Base-by-base conservation (phyloP, 73 alveolate species). In the Breviolum minutum region DNA sequence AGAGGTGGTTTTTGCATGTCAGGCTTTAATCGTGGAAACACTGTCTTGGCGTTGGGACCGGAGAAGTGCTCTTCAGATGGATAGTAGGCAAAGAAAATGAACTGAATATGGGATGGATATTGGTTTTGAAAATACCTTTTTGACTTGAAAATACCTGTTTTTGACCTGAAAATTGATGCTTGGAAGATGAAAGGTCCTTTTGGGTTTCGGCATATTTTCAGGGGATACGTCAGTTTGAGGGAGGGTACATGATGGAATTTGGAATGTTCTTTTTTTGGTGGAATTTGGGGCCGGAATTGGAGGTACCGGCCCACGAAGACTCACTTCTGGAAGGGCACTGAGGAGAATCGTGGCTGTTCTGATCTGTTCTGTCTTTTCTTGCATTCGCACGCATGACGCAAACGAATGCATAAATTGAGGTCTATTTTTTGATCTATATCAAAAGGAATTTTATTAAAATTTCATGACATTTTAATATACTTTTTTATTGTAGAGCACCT, bases 241-340 rank as follows among this genome's bases (percentile, higher is more conserved):
- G 54, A 6, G 77, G 1, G 77, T 22, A 22, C 2, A 22, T 22
- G 77, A 22, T 68, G 77, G 24, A 22, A 68, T 22, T 14, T 22
- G 77, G 17, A 17, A 17, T 66, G 24, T 66, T 11, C 74, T 66
- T 66, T n/a, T n/a, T n/a, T n/a, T 13, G 17, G 62, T n/a, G 84
- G 16, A n/a, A 74, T n/a, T 61, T 5, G 62, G 84, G 19, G 32
- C 26, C 81, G 0, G 26, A 10, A 71, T 60, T 19, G 74, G 5
- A 91, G 97, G 97, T 91, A 91, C 97, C 88, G 89, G 32, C 70
- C 97, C 76, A 71, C 88, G 27, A 91, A 91, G 77, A 71, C 97
- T 80, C 97, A 91, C 89, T 91, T 91, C 29, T 91, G 97, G 97
- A 91, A 91, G 97, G 97, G 86, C 97, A 91, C 97, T 22, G 97